These are phyloP conservation scores for Schizophyllum amplum DNA, from an alignment of 1,284 basidiomycete genomes.

Conservation along the genomic window DNA sequence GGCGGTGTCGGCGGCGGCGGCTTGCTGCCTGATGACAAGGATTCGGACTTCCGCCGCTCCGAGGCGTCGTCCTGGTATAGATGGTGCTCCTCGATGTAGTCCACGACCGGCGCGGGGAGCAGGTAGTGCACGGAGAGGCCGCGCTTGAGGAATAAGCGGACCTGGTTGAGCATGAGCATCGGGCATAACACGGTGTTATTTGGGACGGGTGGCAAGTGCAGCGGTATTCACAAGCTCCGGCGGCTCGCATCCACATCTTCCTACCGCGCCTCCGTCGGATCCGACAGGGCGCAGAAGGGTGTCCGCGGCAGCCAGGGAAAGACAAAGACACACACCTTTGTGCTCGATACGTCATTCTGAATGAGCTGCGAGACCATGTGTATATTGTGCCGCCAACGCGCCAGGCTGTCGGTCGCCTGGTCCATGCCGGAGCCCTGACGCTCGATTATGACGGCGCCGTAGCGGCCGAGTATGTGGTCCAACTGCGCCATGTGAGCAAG, in stretches of 20 bases:
- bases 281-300: too few relatives aligned
- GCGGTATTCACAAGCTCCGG: too few relatives aligned
- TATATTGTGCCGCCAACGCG: slow-evolving; percentile 84
- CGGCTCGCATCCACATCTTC: too few relatives aligned
- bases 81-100: slow-evolving; percentile 85
- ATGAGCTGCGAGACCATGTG: slow-evolving; percentile 94
- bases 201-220: slow-evolving; percentile 1
- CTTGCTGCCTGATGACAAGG: background rate
- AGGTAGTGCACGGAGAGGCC: slow-evolving; percentile 94
- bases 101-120: slow-evolving; percentile 85
- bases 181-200: slow-evolving; percentile 3
- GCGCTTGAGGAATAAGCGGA: slow-evolving; percentile 82
- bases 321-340: slow-evolving; percentile 56
- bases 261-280: too few relatives aligned
- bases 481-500: slow-evolving; percentile 41
- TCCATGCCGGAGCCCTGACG: slow-evolving; percentile 91
- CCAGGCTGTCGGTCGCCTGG: slow-evolving; percentile 68
- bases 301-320: too few relatives aligned
- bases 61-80: slow-evolving; percentile 62
- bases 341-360: slow-evolving; percentile 97
- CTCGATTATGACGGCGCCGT: slow-evolving; percentile 94
- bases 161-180: slow-evolving; percentile 22
- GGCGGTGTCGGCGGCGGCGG: background rate
- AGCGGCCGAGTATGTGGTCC: slow-evolving; percentile 91
- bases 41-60: slow-evolving; percentile 6